These are phyloP conservation scores for Exutisphaerella laricina DNA, from an alignment of 2,329 filamentous ascomycete genomes.

Conservation along the genomic window DNA sequence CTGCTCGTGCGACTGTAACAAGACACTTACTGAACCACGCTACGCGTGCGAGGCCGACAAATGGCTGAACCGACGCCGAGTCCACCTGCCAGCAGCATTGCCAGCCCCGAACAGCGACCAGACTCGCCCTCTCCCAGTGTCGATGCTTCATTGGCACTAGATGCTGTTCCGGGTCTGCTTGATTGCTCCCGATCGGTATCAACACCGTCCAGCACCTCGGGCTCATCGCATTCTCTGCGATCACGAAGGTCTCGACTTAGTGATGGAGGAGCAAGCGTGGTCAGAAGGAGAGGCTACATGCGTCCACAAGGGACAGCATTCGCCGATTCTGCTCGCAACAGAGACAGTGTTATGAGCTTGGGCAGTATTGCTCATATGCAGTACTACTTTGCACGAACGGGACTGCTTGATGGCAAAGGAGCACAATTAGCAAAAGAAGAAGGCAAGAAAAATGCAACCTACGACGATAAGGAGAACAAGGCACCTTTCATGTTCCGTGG, in stretches of 20 bases:
- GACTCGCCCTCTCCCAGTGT: not conserved
- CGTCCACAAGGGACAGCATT: slow-evolving; percentile 83
- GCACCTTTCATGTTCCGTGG: slow-evolving; percentile 21
- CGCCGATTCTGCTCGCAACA: slow-evolving; percentile 78
- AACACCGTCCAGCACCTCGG: slow-evolving; percentile 51
- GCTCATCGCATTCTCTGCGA: slow-evolving; percentile 40
- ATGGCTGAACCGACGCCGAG: not conserved
- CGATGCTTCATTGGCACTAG: not conserved
- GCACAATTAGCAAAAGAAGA: slow-evolving; percentile 73
- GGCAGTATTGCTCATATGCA: slow-evolving; percentile 96
- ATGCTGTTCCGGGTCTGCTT: not conserved
- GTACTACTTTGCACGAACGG: slow-evolving; percentile 96
- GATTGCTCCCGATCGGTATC: slow-evolving; percentile 58
- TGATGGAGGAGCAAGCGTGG: slow-evolving; percentile 38
- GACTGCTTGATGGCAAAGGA: slow-evolving; percentile 87
- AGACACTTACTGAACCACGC: no score
- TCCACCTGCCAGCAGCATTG: not conserved
- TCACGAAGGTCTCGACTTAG: slow-evolving; percentile 50
- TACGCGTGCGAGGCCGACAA: not conserved
- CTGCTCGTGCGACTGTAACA: no score
- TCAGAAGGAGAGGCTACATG: slow-evolving; percentile 72
- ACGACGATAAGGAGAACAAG: slow-evolving; percentile 29
- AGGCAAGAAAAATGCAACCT: slow-evolving; percentile 37
- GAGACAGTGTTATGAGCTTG: slow-evolving; percentile 92
- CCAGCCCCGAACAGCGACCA: not conserved